Percentiles rank a stretch among this genome's conserved stretches.
These are phyloP conservation scores for Collariella sp. DNA, from an alignment of 495 filamentous ascomycete species.

Conservation along the genomic window DNA sequence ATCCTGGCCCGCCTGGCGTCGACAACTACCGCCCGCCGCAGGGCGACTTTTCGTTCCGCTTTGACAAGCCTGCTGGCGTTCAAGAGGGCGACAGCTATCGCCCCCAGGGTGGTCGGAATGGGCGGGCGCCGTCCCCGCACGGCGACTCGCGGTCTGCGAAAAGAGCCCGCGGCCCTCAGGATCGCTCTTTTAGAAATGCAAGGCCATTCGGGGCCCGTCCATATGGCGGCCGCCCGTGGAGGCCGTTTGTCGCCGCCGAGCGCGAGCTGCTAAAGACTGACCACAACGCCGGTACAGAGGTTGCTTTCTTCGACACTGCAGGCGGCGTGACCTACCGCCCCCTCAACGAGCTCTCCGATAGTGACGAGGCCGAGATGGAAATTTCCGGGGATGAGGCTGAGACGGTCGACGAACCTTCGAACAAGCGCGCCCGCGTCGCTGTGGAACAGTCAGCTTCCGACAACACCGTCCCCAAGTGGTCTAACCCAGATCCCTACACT, in stretches of 20 bases:
- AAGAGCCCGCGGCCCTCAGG: slow-evolving; percentile 12
- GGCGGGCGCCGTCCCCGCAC: not conserved
- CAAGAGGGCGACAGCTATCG: slow-evolving; percentile 20
- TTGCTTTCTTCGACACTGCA: slow-evolving; percentile 30
- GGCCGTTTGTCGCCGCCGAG: slow-evolving; percentile 26
- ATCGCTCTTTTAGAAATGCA: not conserved
- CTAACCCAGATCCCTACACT: slow-evolving; percentile 89
- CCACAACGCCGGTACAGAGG: slow-evolving; percentile 26
- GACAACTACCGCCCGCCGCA: slow-evolving; percentile 31
- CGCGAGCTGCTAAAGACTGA: slow-evolving; percentile 33
- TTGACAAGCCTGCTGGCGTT: slow-evolving; percentile 34
- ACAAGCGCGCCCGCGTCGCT: slow-evolving; percentile 39
- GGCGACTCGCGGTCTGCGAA: slow-evolving; percentile 3
- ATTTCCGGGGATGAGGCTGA: slow-evolving; percentile 43
- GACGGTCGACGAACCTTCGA: slow-evolving; percentile 40
- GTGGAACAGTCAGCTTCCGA: slow-evolving; percentile 30
- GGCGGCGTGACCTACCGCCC: slow-evolving; percentile 36
- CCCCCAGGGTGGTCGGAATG: slow-evolving; percentile 6
- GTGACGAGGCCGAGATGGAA: slow-evolving; percentile 69
- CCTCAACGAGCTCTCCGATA: slow-evolving; percentile 58
- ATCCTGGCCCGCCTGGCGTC: not conserved
- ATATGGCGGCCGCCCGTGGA: slow-evolving; percentile 4
- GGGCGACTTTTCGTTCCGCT: slow-evolving; percentile 40
- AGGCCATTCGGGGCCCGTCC: not conserved
- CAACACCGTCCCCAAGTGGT: slow-evolving; percentile 63